These are phyloP conservation scores for Cercospora canescens DNA, from an alignment of 2,329 filamentous ascomycete genomes.

Conservation along the genomic window DNA sequence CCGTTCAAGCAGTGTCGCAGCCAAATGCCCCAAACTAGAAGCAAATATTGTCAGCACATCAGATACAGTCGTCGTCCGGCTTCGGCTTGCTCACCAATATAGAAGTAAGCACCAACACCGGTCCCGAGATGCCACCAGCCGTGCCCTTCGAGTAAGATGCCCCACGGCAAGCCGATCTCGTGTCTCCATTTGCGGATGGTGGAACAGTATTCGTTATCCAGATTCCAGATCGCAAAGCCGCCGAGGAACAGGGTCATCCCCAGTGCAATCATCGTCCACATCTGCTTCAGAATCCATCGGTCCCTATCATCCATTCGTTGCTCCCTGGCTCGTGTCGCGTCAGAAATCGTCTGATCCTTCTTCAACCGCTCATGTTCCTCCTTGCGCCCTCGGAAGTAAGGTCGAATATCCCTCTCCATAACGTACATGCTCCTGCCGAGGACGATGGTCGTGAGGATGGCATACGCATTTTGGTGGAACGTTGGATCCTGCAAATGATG, in stretches of 20 bases:
- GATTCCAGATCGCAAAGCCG: conserved; percentile 74
- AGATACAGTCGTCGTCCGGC: background rate
- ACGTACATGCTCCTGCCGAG: conserved; percentile 73
- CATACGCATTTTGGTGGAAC: conserved; percentile 82
- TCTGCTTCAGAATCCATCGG: conserved; percentile 59
- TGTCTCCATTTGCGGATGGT: conserved; percentile 66
- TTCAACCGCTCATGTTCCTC: conserved; percentile 38
- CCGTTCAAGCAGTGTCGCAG: conserved; percentile 74
- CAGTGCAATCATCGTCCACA: conserved; percentile 74
- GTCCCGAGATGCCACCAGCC: conserved; percentile 82
- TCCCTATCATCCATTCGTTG: conserved; percentile 57
- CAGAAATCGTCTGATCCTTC: conserved; percentile 21
- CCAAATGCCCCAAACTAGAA: conserved; percentile 71
- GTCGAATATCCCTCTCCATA: conserved; percentile 68
- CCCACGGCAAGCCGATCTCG: conserved; percentile 74
- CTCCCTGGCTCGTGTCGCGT: conserved; percentile 39
- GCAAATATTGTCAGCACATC: conserved; percentile 8
- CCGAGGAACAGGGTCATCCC: conserved; percentile 71
- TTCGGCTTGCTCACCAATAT: conserved; percentile 54
- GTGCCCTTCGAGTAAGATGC: conserved; percentile 71
- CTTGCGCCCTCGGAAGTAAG: conserved; percentile 50
- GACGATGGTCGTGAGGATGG: conserved; percentile 67
- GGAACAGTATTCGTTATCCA: conserved; percentile 76
- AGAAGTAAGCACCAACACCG: conserved; percentile 80
- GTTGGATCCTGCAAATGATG: conserved; percentile 77